phyloP scores from a whole-genome alignment of 2,329 filamentous ascomycete genomes.

The Sporothrix phasma region DNA sequence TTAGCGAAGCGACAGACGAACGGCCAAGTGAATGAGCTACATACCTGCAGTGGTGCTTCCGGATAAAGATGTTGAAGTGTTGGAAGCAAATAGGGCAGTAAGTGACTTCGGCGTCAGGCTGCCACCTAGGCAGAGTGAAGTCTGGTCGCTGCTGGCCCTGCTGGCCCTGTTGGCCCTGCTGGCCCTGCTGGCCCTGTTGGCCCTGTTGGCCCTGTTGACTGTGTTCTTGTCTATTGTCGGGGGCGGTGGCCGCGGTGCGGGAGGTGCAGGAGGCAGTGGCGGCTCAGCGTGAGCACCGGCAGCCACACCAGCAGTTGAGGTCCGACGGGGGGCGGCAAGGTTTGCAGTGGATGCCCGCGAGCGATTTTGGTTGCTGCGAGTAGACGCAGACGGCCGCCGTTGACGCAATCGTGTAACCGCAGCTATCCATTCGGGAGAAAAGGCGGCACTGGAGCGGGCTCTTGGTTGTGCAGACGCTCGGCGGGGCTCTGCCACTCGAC shows the following conservation, averaged over 20 bases:
- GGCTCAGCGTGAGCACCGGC: neutral
- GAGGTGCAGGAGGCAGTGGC: neutral
- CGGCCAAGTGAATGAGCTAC: conserved; percentile 22
- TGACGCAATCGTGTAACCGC: neutral
- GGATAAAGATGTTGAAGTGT: conserved; percentile 72
- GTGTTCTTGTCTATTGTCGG: neutral
- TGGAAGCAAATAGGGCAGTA: conserved; percentile 75
- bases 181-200: neutral
- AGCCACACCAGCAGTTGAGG: neutral
- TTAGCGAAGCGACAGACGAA: neutral
- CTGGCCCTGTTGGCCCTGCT: neutral
- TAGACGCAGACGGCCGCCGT: neutral
- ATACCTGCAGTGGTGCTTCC: conserved; percentile 87
- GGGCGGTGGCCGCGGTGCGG: neutral
- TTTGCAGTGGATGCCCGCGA: neutral
- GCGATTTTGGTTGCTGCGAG: neutral
- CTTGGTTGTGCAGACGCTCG: neutral
- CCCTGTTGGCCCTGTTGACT: neutral
- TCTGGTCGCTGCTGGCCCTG: neutral
- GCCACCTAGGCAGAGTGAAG: conserved; percentile 59
- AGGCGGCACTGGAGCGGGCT: neutral
- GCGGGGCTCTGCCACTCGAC: neutral
- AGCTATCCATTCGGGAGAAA: neutral
- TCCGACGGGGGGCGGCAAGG: neutral
- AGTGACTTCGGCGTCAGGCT: conserved; percentile 73